Conservation (phyloP, 2,329 filamentous ascomycete genomes). For the Arthrobotrys megalospora region DNA sequence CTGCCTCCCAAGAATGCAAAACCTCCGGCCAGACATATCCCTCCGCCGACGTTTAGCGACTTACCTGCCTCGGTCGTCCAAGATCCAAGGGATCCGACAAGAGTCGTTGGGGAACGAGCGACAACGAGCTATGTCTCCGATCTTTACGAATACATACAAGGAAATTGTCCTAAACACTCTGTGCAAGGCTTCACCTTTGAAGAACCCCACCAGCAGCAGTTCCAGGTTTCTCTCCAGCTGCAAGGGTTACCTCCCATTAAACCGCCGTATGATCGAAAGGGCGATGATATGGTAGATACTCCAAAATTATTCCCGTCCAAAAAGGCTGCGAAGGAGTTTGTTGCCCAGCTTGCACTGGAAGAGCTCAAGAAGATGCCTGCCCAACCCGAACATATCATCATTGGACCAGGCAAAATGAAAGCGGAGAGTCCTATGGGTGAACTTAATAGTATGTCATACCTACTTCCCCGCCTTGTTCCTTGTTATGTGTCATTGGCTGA, state of each 20-base stretch:
- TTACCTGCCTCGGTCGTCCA: constrained; percentile 37
- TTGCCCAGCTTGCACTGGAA: constrained; percentile 34
- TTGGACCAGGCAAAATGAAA: constrained; percentile 42
- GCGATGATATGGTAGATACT: constrained; percentile 29
- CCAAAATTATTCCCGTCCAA: constrained; percentile 57
- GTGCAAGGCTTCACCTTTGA: constrained; percentile 42
- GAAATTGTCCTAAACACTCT: constrained; percentile 30
- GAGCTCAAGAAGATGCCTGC: constrained; percentile 20
- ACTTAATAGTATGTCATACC: constrained; percentile 49
- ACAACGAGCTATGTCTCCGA: constrained; percentile 54
- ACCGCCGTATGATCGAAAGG: constrained; percentile 44
- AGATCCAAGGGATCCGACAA: constrained; percentile 43
- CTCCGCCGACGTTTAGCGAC: constrained; percentile 43
- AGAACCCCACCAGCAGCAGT: constrained; percentile 52
- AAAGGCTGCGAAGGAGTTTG: constrained; percentile 56
- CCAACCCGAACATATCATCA: constrained; percentile 42
- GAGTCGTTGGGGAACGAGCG: constrained; percentile 44
- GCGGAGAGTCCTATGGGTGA: constrained; percentile 57
- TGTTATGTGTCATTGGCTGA: not conserved
- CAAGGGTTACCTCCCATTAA: constrained; percentile 15
- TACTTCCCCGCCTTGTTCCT: not conserved
- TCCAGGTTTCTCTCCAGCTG: constrained; percentile 42
- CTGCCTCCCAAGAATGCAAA: constrained; percentile 48
- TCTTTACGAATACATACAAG: constrained; percentile 59
- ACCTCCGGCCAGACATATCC: constrained; percentile 42